A percentile compares a stretch with the other conserved stretches of the same genome.
Conservation (phyloP, 148 eudicot genomes). For the Heliosperma pusillum region DNA sequence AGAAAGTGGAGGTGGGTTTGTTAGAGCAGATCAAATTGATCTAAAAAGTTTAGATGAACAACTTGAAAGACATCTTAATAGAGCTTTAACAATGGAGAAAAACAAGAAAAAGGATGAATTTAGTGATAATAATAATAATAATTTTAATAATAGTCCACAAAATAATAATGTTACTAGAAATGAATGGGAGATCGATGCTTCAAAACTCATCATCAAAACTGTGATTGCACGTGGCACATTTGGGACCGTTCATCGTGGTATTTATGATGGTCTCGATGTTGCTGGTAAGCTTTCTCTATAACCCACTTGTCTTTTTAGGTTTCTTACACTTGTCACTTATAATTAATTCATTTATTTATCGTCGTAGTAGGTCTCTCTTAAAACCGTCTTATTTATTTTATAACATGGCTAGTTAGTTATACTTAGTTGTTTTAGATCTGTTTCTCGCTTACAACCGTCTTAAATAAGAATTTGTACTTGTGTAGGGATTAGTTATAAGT, state of each 20-base stretch:
- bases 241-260: conserved; percentile 90
- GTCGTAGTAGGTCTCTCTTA: background rate
- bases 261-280: conserved; percentile 75
- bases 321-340: too few relatives aligned
- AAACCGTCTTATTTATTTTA: too few relatives aligned
- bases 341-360: too few relatives aligned
- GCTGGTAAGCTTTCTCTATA: conserved; percentile 49
- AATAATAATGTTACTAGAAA: conserved; percentile 22
- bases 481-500: background rate
- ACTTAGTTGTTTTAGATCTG: background rate
- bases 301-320: background rate
- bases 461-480: background rate
- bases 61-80: conserved; percentile 64
- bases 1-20: conserved; percentile 56
- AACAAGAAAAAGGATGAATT: conserved; percentile 32
- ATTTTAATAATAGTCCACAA: background rate
- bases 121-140: background rate
- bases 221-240: conserved; percentile 91
- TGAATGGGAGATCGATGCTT: conserved; percentile 88
- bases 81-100: conserved; percentile 69
- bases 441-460: background rate
- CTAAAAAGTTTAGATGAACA: conserved; percentile 78
- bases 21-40: conserved; percentile 86
- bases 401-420: background rate
- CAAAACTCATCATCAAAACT: conserved; percentile 69